Evolutionary conservation across 2,329 filamentous ascomycete species (phyloP), one percentile per base, ranked within the genome.

Genomic region (Alternaria sp.): DNA sequence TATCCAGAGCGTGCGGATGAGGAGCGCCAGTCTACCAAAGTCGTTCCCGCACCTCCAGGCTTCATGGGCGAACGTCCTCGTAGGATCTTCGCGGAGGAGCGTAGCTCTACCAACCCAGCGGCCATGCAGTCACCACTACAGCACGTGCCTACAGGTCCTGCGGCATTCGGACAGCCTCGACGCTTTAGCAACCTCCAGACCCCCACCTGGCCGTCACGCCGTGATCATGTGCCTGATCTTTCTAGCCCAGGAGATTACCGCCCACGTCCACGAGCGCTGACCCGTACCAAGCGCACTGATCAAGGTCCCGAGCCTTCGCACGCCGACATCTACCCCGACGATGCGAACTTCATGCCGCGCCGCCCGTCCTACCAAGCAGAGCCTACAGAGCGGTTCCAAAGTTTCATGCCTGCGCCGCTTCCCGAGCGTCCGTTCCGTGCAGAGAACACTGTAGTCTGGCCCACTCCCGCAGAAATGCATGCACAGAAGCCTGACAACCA

Each of bases 261-360:
- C 13, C 49, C 45, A 17, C 59, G 63, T 19, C 49, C 47, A 21
- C 59, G 63, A 49, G 57, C 65, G 21, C 45, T 58, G 15, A 67
- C 62, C 5, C 72, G 70, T 4, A 30, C 46, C n/a, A 75, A 68
- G 55, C 72, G 74, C 9, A 61, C 60, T 7, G 74, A 77, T 59
- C 74, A 77, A 62, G 75, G 75, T 1, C 75, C 75, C 6, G 62
- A 69, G 59, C 70, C 75, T 5, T 77, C 75, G 13, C 45, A 50
- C 4, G 75, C 75, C 4, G 75, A 77, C 45, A 74, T 76, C 54
- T 77, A 76, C 43, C 75, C 75, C 8, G 74, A 76, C 13, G 75
- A 77, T 58, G 71, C 72, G 3, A 47, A 59, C 28, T 69, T 62
- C 60, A 49, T 44, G 12, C 52, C 60, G 2, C 28, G 47, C 4